Evolutionary conservation across 78 protist genomes (phyloP).

Genomic region (Chrysochromulina tobinii): DNA sequence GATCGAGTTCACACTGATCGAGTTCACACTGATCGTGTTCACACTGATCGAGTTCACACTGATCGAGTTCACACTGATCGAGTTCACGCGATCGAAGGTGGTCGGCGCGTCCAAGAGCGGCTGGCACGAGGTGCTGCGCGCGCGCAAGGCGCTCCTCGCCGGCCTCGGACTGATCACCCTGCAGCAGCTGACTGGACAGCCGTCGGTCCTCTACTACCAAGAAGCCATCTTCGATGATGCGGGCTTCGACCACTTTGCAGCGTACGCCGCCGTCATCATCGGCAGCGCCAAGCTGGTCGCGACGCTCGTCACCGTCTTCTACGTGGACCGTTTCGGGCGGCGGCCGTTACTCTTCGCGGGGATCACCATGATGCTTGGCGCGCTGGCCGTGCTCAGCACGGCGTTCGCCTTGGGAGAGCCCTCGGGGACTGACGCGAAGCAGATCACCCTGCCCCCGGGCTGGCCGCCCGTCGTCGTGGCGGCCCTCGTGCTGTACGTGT

Average conservation of each 20-base stretch:
- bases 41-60: too few relatives aligned
- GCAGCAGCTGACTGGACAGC: slow-evolving; percentile 24
- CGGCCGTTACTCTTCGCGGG: background rate
- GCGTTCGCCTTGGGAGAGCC: background rate
- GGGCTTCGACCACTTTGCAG: background rate
- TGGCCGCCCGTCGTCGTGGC: too few relatives aligned
- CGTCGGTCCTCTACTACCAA: background rate
- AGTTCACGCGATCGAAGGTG: too few relatives aligned
- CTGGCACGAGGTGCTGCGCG: background rate
- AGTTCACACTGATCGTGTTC: too few relatives aligned
- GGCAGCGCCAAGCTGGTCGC: background rate
- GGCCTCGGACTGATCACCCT: background rate
- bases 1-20: too few relatives aligned
- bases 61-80: too few relatives aligned
- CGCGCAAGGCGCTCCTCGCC: background rate
- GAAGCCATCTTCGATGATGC: background rate
- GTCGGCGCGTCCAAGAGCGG: too few relatives aligned
- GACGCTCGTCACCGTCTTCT: background rate
- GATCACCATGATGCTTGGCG: background rate
- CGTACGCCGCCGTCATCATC: background rate
- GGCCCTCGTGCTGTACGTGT: too few relatives aligned
- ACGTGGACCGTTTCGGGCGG: background rate
- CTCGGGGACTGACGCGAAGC: too few relatives aligned
- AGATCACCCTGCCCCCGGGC: too few relatives aligned
- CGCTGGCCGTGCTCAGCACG: background rate